Evolutionary conservation across 805 yeast genomes (phyloP), one percentile per base, ranked within the genome.

Genomic region (Spathaspora gorwiae): DNA sequence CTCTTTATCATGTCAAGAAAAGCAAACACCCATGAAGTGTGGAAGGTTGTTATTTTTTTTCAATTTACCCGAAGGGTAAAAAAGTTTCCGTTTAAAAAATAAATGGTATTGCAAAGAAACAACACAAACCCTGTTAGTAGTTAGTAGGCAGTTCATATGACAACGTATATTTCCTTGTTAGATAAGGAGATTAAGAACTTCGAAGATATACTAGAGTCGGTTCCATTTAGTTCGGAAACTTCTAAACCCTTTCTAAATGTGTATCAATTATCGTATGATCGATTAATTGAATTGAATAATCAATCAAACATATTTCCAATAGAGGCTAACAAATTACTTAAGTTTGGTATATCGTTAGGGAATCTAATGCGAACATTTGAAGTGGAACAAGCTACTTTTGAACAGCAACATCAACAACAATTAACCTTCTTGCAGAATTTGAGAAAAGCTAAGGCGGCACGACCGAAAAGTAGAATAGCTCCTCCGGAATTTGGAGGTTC

Each of bases 271-370:
- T 51, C 49, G 37, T 47, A 62, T 45, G 48, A 52, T 19, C 54
- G 59, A 9, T 40, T 67, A 29, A 39, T 44, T 31, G 45, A 44
- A 40, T 53, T 69, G 29, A 60, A 62, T 35, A 56, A 59, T 15
- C 53, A 57, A 13, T 43, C 56, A 9, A 40, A 45, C 12, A 54
- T 51, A 42, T 61, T 62, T 47, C 73, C 72, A 26, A 59, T 70
- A 6, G 65, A 71, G 40, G 54, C 65, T 32, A 64, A 52, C 49
- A 69, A 68, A 48, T 57, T 72, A 29, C 51, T 71, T 38, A 71
- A 71, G 52, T 52, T 72, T 30, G 71, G 72, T 14, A 68, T 72
- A 26, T 68, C 74, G 32, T 57, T 72, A 29, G 76, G 76, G 1
- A 70, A 69, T 50, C 54, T 70, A 31, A 47, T 70, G 36, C 68